Evolutionary conservation across 805 yeast genomes (phyloP), one percentile per base, ranked within the genome.

Genomic region (Candida boleticola): DNA sequence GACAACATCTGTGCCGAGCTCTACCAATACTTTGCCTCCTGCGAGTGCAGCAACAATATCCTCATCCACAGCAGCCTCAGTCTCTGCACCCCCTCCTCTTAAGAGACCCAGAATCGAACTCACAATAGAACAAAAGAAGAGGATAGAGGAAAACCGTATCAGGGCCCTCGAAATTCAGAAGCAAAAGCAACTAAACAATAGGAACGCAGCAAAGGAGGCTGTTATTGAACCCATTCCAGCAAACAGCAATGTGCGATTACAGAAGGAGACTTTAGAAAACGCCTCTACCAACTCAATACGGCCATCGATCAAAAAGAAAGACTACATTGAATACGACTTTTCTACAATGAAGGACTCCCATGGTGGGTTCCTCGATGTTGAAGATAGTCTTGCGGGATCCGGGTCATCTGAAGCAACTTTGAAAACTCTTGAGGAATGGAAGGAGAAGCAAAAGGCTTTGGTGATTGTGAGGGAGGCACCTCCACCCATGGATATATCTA

Each of bases 271-370:
- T 9, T 21, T 39, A 13, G 30, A 20, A 16, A 13, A 40, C 23
- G 32, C 20, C 6, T 7, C 29, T 10, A 29, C 39, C 37, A 38
- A 40, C 46, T 32, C 3, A 13, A 48, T 21, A 23, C 36, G 20
- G 56, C 52, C 26, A 9, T 53, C 66, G 4, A 76, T 85, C 21
- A 70, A 74, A 44, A 78, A 74, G 39, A 69, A 74, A 26, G 89
- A 85, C 51, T 86, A 85, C 56, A 85, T 86, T 23, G 93, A 86
- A 46, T 87, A 82, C 60, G 97, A 93, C 63, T 78, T 93, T 51
- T 78, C 97, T 2, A 85, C 89, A n/a, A 85, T 95, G 89, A 78
- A 79, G 48, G 97, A 93, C 53, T 70, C 85, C 1, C 76, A 77
- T 54, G 98, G 97, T 52, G 99, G 99, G 18, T 90, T 82, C 57